Percentiles rank a stretch among this genome's conserved stretches.
These are phyloP conservation scores for Suhomyces emberorum DNA, from an alignment of 805 yeast species.

Conservation along the genomic window DNA sequence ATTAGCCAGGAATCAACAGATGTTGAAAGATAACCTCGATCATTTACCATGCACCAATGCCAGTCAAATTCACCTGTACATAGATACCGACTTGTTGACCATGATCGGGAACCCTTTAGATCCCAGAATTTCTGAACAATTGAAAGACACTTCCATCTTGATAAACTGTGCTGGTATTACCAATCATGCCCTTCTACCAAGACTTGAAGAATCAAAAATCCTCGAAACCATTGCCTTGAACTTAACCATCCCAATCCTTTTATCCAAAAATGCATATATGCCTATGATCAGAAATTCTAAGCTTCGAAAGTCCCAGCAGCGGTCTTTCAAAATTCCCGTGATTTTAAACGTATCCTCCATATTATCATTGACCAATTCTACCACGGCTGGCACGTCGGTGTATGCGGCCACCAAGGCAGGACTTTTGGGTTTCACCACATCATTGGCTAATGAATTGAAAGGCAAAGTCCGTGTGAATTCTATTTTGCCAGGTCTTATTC, in stretches of 20 bases:
- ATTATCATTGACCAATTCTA: constrained; percentile 40
- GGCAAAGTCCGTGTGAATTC: constrained; percentile 60
- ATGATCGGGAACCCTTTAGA: constrained; percentile 2
- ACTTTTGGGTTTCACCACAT: constrained; percentile 54
- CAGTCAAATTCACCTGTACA: constrained; percentile 26
- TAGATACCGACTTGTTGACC: constrained; percentile 31
- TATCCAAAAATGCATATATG: constrained; percentile 50
- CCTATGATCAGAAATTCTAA: constrained; percentile 43
- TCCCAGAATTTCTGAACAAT: constrained; percentile 14
- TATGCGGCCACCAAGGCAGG: constrained; percentile 76
- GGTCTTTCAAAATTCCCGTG: constrained; percentile 14
- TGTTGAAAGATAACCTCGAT: constrained; percentile 26
- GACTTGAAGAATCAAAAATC: constrained; percentile 42
- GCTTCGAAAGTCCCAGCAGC: constrained; percentile 4
- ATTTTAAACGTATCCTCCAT: constrained; percentile 69
- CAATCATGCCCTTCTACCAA: constrained; percentile 49
- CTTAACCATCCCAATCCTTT: constrained; percentile 56
- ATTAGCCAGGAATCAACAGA: constrained; percentile 44
- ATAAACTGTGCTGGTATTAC: constrained; percentile 69
- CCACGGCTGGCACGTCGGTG: constrained; percentile 55
- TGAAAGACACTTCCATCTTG: constrained; percentile 42
- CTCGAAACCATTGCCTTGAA: constrained; percentile 50
- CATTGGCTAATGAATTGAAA: constrained; percentile 59
- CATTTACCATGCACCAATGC: constrained; percentile 12
- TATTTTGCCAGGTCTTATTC: constrained; percentile 63